These are phyloP conservation scores for Isabelozyma pseudorhagii DNA, from an alignment of 805 yeast genomes.

Conservation along the genomic window DNA sequence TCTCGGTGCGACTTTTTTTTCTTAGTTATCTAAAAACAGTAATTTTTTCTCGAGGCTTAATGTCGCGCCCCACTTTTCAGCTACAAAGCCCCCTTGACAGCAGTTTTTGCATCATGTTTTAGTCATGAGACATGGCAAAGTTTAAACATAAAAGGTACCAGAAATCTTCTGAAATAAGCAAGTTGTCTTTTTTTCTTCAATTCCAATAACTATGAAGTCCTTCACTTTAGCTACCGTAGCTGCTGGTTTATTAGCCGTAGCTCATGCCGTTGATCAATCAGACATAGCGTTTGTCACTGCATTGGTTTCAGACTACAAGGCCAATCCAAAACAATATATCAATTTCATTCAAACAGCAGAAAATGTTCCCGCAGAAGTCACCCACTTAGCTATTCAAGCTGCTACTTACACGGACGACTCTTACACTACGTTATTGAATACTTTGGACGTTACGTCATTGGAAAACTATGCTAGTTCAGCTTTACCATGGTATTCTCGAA, in stretches of 20 bases:
- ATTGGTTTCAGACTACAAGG: conserved; percentile 30
- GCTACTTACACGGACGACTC: conserved; percentile 33
- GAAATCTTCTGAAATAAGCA: not conserved
- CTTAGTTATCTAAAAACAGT: not conserved
- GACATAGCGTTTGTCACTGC: conserved; percentile 33
- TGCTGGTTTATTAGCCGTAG: conserved; percentile 13
- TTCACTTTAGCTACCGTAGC: conserved; percentile 8
- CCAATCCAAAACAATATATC: conserved; percentile 23
- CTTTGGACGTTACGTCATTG: conserved; percentile 19
- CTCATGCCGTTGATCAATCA: conserved; percentile 4
- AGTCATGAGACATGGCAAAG: not conserved
- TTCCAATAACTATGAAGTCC: conserved; percentile 15
- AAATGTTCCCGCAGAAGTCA: conserved; percentile 23
- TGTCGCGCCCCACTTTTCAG: not conserved
- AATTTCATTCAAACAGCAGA: conserved; percentile 22
- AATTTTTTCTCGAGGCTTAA: not conserved
- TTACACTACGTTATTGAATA: conserved; percentile 33
- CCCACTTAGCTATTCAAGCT: conserved; percentile 24
- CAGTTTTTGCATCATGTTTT: too few species aligned
- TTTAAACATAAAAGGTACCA: not conserved
- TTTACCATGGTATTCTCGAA: conserved; percentile 32
- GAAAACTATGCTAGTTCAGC: conserved; percentile 27
- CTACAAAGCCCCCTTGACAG: not conserved
- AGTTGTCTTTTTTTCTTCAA: not conserved
- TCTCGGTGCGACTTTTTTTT: not conserved